Conservation (phyloP, 106 monocot genomes). For the Acanthochlamys bracteata region DNA sequence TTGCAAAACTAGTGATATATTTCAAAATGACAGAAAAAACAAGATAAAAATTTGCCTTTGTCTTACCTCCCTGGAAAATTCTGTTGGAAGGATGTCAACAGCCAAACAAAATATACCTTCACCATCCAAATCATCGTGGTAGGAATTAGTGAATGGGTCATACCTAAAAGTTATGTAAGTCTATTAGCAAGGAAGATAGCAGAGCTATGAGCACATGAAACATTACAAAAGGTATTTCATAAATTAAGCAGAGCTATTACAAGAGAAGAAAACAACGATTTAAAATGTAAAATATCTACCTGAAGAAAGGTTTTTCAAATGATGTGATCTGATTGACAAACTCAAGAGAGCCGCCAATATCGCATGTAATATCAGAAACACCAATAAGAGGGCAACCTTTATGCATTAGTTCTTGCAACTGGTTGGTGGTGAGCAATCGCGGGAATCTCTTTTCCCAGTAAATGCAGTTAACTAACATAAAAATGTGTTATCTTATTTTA, state of each 20-base stretch:
- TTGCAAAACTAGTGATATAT: not conserved
- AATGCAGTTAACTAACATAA: conserved; percentile 90
- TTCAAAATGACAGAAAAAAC: not conserved
- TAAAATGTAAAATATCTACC: conserved; percentile 25
- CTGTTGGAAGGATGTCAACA: conserved; percentile 95
- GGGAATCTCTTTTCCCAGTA: conserved; percentile 98
- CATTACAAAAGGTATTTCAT: too few species aligned
- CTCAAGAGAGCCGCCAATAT: conserved; percentile 90
- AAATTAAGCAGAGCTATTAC: too few species aligned
- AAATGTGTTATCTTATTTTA: not conserved
- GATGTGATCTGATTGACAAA: conserved; percentile 73
- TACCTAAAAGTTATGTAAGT: conserved; percentile 37
- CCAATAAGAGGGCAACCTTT: conserved; percentile 69
- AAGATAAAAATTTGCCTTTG: not conserved
- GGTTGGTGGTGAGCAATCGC: conserved; percentile 61
- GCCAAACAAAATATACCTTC: conserved; percentile 77
- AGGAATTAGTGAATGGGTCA: conserved; percentile 54
- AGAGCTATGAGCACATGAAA: too few species aligned
- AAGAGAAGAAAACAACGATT: not conserved
- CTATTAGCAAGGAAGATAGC: too few species aligned
- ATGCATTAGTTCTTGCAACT: conserved; percentile 62
- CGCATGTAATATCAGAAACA: conserved; percentile 93
- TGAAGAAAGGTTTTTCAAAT: conserved; percentile 88
- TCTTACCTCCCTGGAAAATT: conserved; percentile 76
- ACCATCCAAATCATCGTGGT: conserved; percentile 76